phyloP scores from a whole-genome alignment of 495 filamentous ascomycete species.

The Durotheca rogersii region DNA sequence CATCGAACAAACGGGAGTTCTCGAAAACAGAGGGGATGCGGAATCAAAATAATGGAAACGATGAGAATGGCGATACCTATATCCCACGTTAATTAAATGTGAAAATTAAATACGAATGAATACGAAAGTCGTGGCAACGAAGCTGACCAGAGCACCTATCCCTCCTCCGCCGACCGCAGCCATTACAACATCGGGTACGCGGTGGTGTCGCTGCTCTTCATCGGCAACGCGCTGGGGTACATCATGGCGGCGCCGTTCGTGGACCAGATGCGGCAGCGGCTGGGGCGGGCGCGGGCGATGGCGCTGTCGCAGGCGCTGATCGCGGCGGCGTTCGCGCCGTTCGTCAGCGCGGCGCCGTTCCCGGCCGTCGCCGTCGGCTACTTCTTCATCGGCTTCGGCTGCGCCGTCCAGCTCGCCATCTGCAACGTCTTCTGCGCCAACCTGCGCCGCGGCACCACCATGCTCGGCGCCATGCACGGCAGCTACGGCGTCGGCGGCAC shows the following conservation, averaged over 20 bases:
- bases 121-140: too few relatives aligned
- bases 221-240: slow-evolving; percentile 76
- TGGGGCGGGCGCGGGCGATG: slow-evolving; percentile 65
- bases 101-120: too few relatives aligned
- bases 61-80: too few relatives aligned
- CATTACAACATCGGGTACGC: slow-evolving; percentile 72
- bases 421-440: slow-evolving; percentile 76
- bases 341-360: slow-evolving; percentile 68
- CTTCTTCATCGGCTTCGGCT: slow-evolving; percentile 66
- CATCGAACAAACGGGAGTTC: too few relatives aligned
- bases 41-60: too few relatives aligned
- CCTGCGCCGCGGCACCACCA: slow-evolving; percentile 60
- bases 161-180: too few relatives aligned
- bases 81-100: too few relatives aligned
- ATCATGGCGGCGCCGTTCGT: slow-evolving; percentile 68
- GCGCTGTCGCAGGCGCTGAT: slow-evolving; percentile 56
- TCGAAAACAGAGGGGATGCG: too few relatives aligned
- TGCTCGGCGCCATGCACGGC: slow-evolving; percentile 66
- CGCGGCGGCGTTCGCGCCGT: slow-evolving; percentile 57
- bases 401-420: slow-evolving; percentile 66
- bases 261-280: slow-evolving; percentile 53
- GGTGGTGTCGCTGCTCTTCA: slow-evolving; percentile 75
- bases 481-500: slow-evolving; percentile 73
- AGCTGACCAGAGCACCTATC: too few relatives aligned
- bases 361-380: slow-evolving; percentile 63